Base-by-base conservation (phyloP, 495 filamentous ascomycete genomes). In the Tuber borchii region DNA sequence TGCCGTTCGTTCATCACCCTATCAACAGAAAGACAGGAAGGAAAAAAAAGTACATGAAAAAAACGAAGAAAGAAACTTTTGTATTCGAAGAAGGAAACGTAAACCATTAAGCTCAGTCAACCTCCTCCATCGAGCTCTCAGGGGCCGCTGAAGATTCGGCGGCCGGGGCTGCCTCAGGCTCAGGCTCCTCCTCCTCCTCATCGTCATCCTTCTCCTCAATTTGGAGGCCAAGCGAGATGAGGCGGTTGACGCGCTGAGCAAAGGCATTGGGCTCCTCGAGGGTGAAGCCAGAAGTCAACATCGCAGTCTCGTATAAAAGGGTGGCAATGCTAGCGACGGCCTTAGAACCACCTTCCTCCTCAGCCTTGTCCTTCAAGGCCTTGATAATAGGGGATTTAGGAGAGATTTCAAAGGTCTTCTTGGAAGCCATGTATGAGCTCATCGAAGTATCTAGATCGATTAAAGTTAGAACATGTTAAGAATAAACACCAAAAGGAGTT, bases 381-480 rank as follows among this genome's bases (percentile, higher is more conserved):
- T 96, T 91, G 90, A 99, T 91, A 88, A 99, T 99, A 78, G 93
- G 83, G 77, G 93, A 97, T 89, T 94, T 93, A 85, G 95, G 95
- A n/a, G 95, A 97, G 86, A 99, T 97, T 88, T 99, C 95, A 80
- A 99, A 98, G 73, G 96, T 99, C 92, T 99, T 99, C 94, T 99
- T 99, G 83, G 95, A 97, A 76, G 93, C 94, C 95, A 99, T 99
- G 91, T 99, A 99, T 77, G 93, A 97, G 87, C 88, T 91, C 95
- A 99, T 99, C 80, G 94, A 97, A 83, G 95, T 98, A 87, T 99
- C 78, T 79, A 44, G 20, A 56, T 39, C 12, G 65, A 77, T 71
- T n/a, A 46, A 42, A 70, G 31, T 69, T 51, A 56, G 46, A 42
- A 70, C 45, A n/a, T 44, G 34, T 65, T 14, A 40, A 40, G 31